Base-by-base conservation (phyloP, 805 yeast genomes). In the Starmerella ratchasimensis region DNA sequence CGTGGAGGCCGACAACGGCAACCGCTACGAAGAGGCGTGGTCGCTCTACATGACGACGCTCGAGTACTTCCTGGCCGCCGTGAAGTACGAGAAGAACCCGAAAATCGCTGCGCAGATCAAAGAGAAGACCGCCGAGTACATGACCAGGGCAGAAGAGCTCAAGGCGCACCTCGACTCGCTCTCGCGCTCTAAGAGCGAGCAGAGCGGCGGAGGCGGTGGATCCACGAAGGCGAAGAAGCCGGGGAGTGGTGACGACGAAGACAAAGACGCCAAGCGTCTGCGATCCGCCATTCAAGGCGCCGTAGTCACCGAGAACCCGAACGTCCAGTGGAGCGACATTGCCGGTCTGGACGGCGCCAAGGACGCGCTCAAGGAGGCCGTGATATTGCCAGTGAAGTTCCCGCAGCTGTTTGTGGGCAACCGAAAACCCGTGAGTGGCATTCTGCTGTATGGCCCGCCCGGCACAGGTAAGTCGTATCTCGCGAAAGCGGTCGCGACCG, bases 401-500 rank as follows among this genome's bases (percentile, higher is more conserved):
- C 98, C 98, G 1, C 97, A 90, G 51, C 62, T 90, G 42, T 90
- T 90, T 61, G 82, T 79, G 8, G 98, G 98, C 1, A 88, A 83
- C 56, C 71, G 98, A 45, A 81, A 82, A 54, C 98, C 98, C 1
- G 76, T 88, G 3, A 67, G 81, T 5, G 98, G 98, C 31, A 88
- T 90, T 33, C 60, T 90, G 33, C 62, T 90, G 17, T 81, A 80
- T 53, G 93, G 93, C 0, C 93, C 93, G 16, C 98, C 98, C 2
- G 98, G 98, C 53, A 90, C 98, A 0, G 98, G 98, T 67, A 90
- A 90, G 55, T 88, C 97, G 2, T 90, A 77, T 54, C 64, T 90
- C 42, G 98, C 98, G 9, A 90, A 90, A 57, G 98, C 98, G 0
- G 97, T 90, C 7, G 98, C 98, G 19, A 90, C 98, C 0, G 98